phyloP scores from a whole-genome alignment of 352 stramenopile genomes.

The Blastocystis sp. region DNA sequence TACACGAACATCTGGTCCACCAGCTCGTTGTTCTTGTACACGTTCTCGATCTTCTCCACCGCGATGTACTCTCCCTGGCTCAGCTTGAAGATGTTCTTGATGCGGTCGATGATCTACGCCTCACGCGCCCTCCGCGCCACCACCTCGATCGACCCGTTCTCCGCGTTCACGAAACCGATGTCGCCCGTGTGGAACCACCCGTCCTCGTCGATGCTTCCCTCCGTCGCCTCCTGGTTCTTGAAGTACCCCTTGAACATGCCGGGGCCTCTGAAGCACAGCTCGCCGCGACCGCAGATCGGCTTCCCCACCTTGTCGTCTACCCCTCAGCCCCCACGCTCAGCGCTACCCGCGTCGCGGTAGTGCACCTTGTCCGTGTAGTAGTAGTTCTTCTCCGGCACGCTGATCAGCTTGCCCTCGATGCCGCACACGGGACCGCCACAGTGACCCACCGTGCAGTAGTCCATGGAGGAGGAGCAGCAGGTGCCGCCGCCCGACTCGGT shows the following conservation, averaged over 20 bases:
- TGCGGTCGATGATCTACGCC: constrained; percentile 84
- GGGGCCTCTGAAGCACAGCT: constrained; percentile 82
- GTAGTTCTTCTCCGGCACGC: constrained; percentile 96
- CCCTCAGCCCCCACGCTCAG: neutral
- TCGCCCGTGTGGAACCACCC: constrained; percentile 85
- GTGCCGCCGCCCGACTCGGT: constrained; percentile 88
- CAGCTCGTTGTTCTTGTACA: constrained; percentile 76
- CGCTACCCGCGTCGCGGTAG: neutral
- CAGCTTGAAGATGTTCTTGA: constrained; percentile 93
- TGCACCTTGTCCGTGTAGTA: constrained; percentile 81
- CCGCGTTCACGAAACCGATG: constrained; percentile 82
- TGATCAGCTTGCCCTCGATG: constrained; percentile 88
- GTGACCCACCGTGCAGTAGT: constrained; percentile 85
- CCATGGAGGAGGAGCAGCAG: constrained; percentile 71
- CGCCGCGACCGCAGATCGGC: constrained; percentile 77
- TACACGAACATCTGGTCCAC: constrained; percentile 84
- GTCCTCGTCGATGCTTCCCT: constrained; percentile 80
- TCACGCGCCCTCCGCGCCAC: neutral
- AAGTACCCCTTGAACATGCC: constrained; percentile 82
- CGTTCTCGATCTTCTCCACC: constrained; percentile 93
- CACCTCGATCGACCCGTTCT: constrained; percentile 77
- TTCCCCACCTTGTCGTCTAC: constrained; percentile 61
- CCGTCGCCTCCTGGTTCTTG: constrained; percentile 82
- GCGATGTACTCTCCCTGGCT: constrained; percentile 93
- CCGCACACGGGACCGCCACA: constrained; percentile 86